Evolutionary conservation across 805 yeast genomes (phyloP).

Genomic region (Yamadazyma takamatsuzukensis): DNA sequence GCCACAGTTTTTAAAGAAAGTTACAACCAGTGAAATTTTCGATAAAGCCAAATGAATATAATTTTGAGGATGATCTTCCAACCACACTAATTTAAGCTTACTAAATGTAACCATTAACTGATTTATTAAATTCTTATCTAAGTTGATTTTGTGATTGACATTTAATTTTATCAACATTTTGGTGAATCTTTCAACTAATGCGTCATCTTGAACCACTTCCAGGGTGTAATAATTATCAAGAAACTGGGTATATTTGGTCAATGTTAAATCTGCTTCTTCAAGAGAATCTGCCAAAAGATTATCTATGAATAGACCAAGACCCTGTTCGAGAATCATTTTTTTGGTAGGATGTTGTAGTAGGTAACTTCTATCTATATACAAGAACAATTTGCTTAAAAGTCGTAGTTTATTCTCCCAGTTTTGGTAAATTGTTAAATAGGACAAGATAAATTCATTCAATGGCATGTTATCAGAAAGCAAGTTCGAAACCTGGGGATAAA

Average conservation of each 20-base stretch:
- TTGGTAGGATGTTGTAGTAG: conserved; percentile 29
- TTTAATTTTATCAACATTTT: conserved; percentile 20
- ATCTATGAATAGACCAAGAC: conserved; percentile 19
- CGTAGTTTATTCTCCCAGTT: conserved; percentile 23
- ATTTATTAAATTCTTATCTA: conserved; percentile 11
- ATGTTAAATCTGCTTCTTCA: conserved; percentile 3
- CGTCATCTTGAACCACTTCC: conserved; percentile 4
- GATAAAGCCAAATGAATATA: conserved; percentile 14
- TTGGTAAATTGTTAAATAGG: conserved; percentile 13
- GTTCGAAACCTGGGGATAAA: conserved; percentile 9
- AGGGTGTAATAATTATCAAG: conserved; percentile 8
- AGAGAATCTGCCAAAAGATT: conserved; percentile 8
- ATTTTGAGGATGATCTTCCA: conserved; percentile 6
- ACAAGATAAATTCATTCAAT: conserved; percentile 4
- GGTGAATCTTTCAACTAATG: conserved; percentile 12
- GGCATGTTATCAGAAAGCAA: conserved; percentile 4
- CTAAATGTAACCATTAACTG: conserved; percentile 15
- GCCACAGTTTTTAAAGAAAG: conserved; percentile 19
- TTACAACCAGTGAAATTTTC: conserved; percentile 15
- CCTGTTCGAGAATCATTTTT: conserved; percentile 22
- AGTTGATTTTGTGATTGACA: conserved; percentile 11
- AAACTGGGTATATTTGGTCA: conserved; percentile 11
- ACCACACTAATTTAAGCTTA: conserved; percentile 15
- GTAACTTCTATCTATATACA: conserved; percentile 35
- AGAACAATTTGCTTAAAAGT: conserved; percentile 25